Evolutionary conservation across 257 asterid genomes (phyloP), one percentile per base, ranked within the genome.

Genomic region (Przewalskia tangutica): DNA sequence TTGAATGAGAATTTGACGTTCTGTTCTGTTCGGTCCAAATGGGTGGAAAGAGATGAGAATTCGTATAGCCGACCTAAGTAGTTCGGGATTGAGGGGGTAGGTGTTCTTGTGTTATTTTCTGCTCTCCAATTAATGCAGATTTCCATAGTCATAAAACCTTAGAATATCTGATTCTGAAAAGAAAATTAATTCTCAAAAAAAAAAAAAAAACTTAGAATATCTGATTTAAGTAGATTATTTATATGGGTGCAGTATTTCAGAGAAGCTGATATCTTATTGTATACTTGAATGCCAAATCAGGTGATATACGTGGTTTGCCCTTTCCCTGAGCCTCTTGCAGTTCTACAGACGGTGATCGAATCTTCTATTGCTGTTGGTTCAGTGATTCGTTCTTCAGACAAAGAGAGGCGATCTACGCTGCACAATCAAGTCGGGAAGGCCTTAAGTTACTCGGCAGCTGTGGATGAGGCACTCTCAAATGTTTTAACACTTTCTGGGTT

Each of bases 371-470:
- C 98, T 81, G 86, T 96, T 81, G 99, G 99, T 84, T 92, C 99
- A 63, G 89, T 89, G 71, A 76, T 96, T 84, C 92, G 93, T 80
- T 91, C 98, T 85, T 93, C 98, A 54, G 97, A 94, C 85, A 96
- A 90, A 89, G 99, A 96, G 80, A 91, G 91, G 88, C 91, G 96
- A 87, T 93, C 98, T 27, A 86, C 89, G 87, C 82, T 94, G 93
- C 93, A 93, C 90, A 94, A 93, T 86, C 99, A 94, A 90, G 98
- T 96, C 55, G 99, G 97, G 81, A 96, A 96, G 90, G 98, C 99
- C 82, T 89, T 94, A 87, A 92, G 92, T 87, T 90, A 86, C 90
- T 88, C 98, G 18, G 93, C 97, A 80, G 88, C 95, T 32, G 97
- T 89, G 78, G 99, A 96, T 66, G 99, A 96, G 87, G 87, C 98